phyloP scores from a whole-genome alignment of 768 basidiomycete genomes.

The Pisolithus tinctorius region DNA sequence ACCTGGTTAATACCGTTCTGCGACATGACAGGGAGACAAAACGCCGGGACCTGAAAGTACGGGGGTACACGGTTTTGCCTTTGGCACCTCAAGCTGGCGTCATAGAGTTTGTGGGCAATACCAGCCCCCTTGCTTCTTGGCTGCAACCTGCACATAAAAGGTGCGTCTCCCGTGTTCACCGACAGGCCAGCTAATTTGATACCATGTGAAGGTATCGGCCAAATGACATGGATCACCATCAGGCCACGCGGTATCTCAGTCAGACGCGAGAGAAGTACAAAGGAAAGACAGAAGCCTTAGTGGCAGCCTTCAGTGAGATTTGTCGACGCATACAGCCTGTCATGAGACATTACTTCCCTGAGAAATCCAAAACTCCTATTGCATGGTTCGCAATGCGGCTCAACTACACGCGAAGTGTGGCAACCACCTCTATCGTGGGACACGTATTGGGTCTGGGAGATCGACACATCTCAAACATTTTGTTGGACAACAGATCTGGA shows the following conservation, averaged over 20 bases:
- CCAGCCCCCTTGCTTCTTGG: slow-evolving; percentile 58
- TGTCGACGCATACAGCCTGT: slow-evolving; percentile 64
- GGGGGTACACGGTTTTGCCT: slow-evolving; percentile 87
- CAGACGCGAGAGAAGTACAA: slow-evolving; percentile 27
- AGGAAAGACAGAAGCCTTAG: slow-evolving; percentile 24
- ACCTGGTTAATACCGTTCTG: slow-evolving; percentile 77
- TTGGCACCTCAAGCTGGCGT: slow-evolving; percentile 75
- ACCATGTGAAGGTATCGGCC: slow-evolving; percentile 54
- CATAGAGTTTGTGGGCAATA: slow-evolving; percentile 86
- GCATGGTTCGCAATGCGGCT: slow-evolving; percentile 90
- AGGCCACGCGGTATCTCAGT: slow-evolving; percentile 25
- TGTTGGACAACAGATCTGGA: slow-evolving; percentile 75
- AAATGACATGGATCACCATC: slow-evolving; percentile 36
- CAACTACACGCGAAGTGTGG: slow-evolving; percentile 87
- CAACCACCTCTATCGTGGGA: slow-evolving; percentile 90
- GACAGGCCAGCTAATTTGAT: background rate
- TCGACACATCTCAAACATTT: slow-evolving; percentile 86
- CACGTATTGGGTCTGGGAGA: slow-evolving; percentile 91
- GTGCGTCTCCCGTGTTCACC: slow-evolving; percentile 32
- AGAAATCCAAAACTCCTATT: slow-evolving; percentile 81
- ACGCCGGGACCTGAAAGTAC: slow-evolving; percentile 62
- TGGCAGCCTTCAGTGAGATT: slow-evolving; percentile 30
- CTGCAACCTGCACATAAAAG: slow-evolving; percentile 52
- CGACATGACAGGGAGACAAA: slow-evolving; percentile 67
- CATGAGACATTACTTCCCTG: slow-evolving; percentile 92